Conservation (phyloP, 163 green algal species). For the Scenedesmus sp. region DNA sequence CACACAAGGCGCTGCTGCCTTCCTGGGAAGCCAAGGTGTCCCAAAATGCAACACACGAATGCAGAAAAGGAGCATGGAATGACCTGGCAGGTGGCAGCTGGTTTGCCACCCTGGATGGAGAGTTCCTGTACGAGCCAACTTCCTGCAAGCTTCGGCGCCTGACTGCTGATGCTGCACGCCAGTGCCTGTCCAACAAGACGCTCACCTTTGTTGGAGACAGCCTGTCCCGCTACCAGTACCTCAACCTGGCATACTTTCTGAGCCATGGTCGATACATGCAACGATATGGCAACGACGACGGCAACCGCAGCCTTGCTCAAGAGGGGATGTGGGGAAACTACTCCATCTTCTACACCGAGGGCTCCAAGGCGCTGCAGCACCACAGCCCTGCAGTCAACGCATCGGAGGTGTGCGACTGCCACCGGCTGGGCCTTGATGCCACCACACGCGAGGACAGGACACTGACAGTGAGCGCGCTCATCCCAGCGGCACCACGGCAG, state of each 20-base stretch:
- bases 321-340: not conserved
- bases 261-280: not conserved
- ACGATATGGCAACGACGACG: not conserved
- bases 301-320: not conserved
- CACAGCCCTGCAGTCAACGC: not conserved
- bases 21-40: too few species aligned
- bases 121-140: not conserved
- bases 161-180: not conserved
- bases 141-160: not conserved
- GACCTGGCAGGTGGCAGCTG: not conserved
- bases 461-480: not conserved
- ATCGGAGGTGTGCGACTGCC: not conserved
- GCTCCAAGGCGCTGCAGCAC: not conserved
- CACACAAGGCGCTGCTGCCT: too few species aligned
- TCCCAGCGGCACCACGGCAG: too few species aligned
- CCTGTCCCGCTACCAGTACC: not conserved
- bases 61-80: not conserved
- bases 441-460: not conserved
- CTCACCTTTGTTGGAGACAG: not conserved
- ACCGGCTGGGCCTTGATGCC: not conserved
- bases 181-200: not conserved
- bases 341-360: not conserved
- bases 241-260: not conserved
- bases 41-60: too few species aligned
- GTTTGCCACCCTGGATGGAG: not conserved